Conservation (phyloP, 2,329 filamentous ascomycete species). For the Pezizomycotina sp. region DNA sequence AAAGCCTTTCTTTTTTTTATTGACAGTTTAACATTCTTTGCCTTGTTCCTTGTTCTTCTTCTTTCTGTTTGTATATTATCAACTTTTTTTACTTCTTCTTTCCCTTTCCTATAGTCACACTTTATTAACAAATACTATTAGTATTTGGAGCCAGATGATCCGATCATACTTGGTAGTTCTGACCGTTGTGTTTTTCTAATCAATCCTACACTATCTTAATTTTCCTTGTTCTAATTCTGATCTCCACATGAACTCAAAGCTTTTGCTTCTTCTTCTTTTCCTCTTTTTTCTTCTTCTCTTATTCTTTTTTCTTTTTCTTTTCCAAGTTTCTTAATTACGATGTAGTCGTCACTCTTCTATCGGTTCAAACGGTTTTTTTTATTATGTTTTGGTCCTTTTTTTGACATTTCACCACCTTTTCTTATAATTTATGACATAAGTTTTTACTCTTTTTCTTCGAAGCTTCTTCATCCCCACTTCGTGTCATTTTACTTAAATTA, state of each 20-base stretch:
- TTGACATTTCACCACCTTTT: too few species aligned
- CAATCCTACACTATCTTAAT: neutral
- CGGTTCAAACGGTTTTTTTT: too few species aligned
- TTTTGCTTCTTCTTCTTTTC: constrained; percentile 2
- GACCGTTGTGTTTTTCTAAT: constrained; percentile 4
- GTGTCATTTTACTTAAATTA: neutral
- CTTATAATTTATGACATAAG: too few species aligned
- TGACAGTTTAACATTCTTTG: constrained; percentile 4
- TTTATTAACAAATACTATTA: constrained; percentile 9
- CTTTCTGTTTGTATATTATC: constrained; percentile 6
- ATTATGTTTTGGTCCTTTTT: too few species aligned
- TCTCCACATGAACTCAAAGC: constrained; percentile 6
- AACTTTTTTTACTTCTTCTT: constrained; percentile 2
- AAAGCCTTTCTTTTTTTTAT: constrained; percentile 11
- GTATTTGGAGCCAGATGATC: constrained; percentile 9
- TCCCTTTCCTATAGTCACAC: constrained; percentile 1
- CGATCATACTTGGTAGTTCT: constrained; percentile 4
- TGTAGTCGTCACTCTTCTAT: neutral
- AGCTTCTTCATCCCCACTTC: neutral
- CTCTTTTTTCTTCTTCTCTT: constrained; percentile 8
- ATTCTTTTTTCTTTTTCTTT: constrained; percentile 14
- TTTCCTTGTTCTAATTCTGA: constrained; percentile 7
- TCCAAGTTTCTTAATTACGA: constrained; percentile 9
- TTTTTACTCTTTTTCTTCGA: constrained; percentile 1
- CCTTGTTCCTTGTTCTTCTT: constrained; percentile 2